A percentile compares a stretch with the other conserved stretches of the same genome.
Evolutionary conservation across 495 filamentous ascomycete species (phyloP).

Genomic region (Trichoderma orchidacearum): DNA sequence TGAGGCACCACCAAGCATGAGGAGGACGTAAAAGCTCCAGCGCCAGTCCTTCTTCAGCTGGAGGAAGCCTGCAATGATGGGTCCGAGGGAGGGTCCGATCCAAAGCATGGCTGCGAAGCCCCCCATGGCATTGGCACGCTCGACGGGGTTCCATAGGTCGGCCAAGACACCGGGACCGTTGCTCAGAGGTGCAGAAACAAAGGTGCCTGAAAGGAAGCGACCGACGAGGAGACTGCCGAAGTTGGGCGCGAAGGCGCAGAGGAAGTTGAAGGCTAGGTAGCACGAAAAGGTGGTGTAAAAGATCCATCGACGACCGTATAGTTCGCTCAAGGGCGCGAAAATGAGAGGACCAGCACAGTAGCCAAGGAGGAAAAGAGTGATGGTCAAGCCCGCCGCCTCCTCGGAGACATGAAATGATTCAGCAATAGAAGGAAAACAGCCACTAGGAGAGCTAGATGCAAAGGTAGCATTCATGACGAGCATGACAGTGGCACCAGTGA

Average conservation of each 20-base stretch:
- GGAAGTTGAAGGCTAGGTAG: constrained; percentile 36
- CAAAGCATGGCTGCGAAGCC: constrained; percentile 23
- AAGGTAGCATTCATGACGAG: constrained; percentile 41
- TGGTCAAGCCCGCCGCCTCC: constrained; percentile 32
- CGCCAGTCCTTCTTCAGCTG: constrained; percentile 30
- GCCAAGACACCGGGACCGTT: constrained; percentile 35
- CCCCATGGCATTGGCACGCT: constrained; percentile 36
- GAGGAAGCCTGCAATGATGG: constrained; percentile 37
- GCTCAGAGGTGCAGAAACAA: constrained; percentile 33
- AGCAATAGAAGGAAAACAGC: constrained; percentile 28
- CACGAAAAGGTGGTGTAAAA: constrained; percentile 28
- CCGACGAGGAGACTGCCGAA: constrained; percentile 33
- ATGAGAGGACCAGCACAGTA: constrained; percentile 37
- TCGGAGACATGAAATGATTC: constrained; percentile 25
- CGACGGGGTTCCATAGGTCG: constrained; percentile 38
- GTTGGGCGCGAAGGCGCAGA: constrained; percentile 38
- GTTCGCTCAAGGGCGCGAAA: constrained; percentile 38
- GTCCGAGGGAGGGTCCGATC: constrained; percentile 39
- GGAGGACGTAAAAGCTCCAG: constrained; percentile 34
- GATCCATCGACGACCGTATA: constrained; percentile 36
- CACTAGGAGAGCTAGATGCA: constrained; percentile 35
- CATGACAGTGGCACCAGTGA: constrained; percentile 30
- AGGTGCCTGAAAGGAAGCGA: constrained; percentile 36
- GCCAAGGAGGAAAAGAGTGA: constrained; percentile 38
- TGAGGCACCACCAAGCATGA: constrained; percentile 26